Evolutionary conservation across 495 filamentous ascomycete genomes (phyloP), one percentile per base, ranked within the genome.

Genomic region (Neurospora africana): DNA sequence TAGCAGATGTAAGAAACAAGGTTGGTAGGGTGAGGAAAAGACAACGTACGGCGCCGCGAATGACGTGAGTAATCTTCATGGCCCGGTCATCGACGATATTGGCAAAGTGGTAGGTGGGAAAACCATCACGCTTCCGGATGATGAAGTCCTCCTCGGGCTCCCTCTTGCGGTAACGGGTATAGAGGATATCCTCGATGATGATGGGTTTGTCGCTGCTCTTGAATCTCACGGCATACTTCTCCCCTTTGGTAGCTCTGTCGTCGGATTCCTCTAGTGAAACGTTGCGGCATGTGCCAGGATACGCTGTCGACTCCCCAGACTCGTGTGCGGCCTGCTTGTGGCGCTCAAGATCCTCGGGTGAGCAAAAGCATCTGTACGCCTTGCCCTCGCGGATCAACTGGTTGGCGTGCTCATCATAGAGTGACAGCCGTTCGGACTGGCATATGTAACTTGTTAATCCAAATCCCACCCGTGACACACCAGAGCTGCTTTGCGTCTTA

Each of bases 1-100:
- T 21, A 44, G 41, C 19, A n/a, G 3, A 44, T n/a, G 8, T n/a
- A 44, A 19, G 8, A n/a, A 44, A n/a, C 8, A 44, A 1, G 41
- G n/a, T 9, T 44, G 8, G 19, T n/a, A 44, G 41, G 41, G 19
- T 44, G 9, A 44, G 10, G 9, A 44, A 6, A 17, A 41, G 19
- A 21, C 19, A 44, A 44, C 41, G 8, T 44, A 44, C 41, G 9
- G 90, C 87, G 68, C 93, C 95, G 47, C 95, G 88, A 69, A 98
- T 91, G 33, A 99, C 96, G 81, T 98, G 94, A 5, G 93, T 98
- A 77, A 99, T 96, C 69, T 91, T 80, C 95, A 99, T 99, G 68
- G 87, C 82, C 78, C 96, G 92, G 79, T 99, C 95, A 79, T 99
- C 95, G 27, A 99, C 90, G 33, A 99, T 94, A 80, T 98, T 98